Base-by-base conservation (phyloP, 345 rosid species). In the Salix koriyanagi region DNA sequence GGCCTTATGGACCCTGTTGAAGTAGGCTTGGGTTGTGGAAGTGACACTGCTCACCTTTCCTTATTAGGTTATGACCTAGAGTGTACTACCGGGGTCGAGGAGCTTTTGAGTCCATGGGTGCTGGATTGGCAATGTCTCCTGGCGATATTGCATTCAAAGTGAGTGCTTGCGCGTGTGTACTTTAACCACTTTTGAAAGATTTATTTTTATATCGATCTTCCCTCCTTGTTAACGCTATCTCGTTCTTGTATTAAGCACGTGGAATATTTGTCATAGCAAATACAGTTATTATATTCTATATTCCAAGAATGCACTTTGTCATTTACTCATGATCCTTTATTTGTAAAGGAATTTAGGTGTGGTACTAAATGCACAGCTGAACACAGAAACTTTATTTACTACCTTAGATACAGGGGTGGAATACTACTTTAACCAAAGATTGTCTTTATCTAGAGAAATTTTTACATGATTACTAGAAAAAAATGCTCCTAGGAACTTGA, bases 1-100 rank as follows among this genome's bases (percentile, higher is more conserved):
- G 99, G 98, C 76, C 88, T 93, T 41, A 96, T 96, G 99, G 99
- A 96, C 76, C 99, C 99, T n/a, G 99, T 96, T 30, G 99, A 96
- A 89, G 98, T 93, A 46, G 98, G 99, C n/a, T 88, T 96, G 76
- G 98, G 90, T 44, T 96, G 99, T 67, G 99, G 99, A 80, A 96
- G 99, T 67, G 99, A 93, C 84, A 96, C 99, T 5, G 98, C 98
- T 84, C 99, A 96, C 70, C 98, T 96, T 81, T 96, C 99, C 73
- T 76, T 95, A 1, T 72, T 93, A 86, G 98, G 98, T 72, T 95
- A 93, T 86, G 88, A 96, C 66, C 99, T 0, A 86, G 92, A 83
- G 96, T 92, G 12, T 96, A 96, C 82, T 93, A 95, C 76, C 82
- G 88, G 67, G 99, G 99, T 64, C 90, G 97, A 73, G 99, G 99